Evolutionary conservation across 202 grass and related monocot species (phyloP).

Genomic region (Schoenoplectus tabernaemontani): DNA sequence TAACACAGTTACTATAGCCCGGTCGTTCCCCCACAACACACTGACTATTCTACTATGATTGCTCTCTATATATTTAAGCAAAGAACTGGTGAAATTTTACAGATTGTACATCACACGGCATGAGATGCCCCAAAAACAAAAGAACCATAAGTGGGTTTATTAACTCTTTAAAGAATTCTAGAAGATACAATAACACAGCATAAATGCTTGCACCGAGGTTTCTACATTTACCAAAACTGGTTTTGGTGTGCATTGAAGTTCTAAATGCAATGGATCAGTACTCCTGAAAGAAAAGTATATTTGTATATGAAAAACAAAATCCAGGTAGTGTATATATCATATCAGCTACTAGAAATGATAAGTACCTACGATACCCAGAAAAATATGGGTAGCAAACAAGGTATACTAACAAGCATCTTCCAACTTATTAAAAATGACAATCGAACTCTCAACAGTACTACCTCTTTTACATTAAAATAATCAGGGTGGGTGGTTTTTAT

Average conservation of each 20-base stretch:
- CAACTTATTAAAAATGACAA: not conserved
- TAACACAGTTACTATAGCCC: too few species aligned
- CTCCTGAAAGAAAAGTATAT: not conserved
- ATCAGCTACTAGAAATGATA: too few species aligned
- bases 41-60: not conserved
- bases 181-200: slow-evolving; percentile 9
- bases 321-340: too few species aligned
- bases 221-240: slow-evolving; percentile 17
- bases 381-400: not conserved
- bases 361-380: not conserved
- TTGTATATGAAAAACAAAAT: too few species aligned
- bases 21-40: not conserved
- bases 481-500: not conserved
- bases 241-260: not conserved
- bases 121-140: not conserved
- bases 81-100: slow-evolving; percentile 15
- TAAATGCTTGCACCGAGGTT: slow-evolving; percentile 1
- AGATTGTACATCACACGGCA: slow-evolving; percentile 6
- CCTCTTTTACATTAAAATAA: not conserved
- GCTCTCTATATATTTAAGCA: slow-evolving; percentile 11
- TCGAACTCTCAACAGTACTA: not conserved
- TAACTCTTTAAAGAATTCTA: too few species aligned
- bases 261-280: not conserved
- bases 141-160: too few species aligned
- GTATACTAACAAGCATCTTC: not conserved